Base-by-base conservation (phyloP, 108 stramenopile genomes). In the Heterococcus sp. region DNA sequence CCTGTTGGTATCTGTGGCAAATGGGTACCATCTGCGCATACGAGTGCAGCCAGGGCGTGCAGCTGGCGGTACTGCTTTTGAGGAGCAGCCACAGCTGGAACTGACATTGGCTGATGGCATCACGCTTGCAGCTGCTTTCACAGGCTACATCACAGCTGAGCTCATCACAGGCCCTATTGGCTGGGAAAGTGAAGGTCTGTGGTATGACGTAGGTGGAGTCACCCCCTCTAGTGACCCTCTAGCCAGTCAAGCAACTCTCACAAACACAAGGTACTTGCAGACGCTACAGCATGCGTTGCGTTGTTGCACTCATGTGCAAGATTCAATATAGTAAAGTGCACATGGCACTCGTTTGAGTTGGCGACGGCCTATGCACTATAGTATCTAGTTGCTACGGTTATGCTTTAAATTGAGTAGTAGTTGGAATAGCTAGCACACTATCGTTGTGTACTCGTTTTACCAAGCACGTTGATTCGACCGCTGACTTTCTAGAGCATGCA, bases 51-150 rank as follows among this genome's bases (percentile, higher is more conserved):
- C 79, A 2, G 79, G 79, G 32, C 72, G 79, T 3, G 79, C 71
- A 29, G 4, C 68, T 26, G 79, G 79, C 11, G 79, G 79, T 37
- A 39, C 66, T 21, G 28, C 69, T 8, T 81, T 81, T 35, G 33
- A 39, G 66, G 79, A 81, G 65, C 79, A 81, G 72, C 79, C 79
- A 5, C 79, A 81, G 37, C 71, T 81, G 65, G 79, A 81, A 38
- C 72, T 81, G 32, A 40, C 73, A 38, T 66, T 72, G 35, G 68
- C 71, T 31, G 65, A 66, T 34, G 79, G 14, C 46, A 58, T 21
- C 14, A 58, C 46, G 46, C 21, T 14, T 58, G 46, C 46, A 58
- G 46, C 8, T 8, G 8, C 46, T 21, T 58, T 58, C 46, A 21
- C 46, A 8, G 46, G 46, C 46, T 58, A 58, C 46, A 58, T 58